Conservation (phyloP, 352 stramenopile genomes). For the Phytopythium montanum region DNA sequence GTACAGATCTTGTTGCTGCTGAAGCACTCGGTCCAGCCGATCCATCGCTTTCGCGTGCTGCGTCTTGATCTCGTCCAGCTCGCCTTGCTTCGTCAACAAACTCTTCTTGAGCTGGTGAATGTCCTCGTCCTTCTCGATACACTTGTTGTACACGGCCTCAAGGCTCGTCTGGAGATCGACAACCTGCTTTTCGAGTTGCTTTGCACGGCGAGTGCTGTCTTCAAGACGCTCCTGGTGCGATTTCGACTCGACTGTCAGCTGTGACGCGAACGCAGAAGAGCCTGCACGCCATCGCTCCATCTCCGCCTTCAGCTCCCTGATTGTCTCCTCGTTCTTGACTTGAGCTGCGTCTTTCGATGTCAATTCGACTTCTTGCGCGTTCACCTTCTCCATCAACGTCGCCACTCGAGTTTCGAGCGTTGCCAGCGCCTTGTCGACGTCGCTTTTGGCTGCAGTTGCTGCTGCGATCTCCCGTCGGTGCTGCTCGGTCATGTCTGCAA, state of each 20-base stretch:
- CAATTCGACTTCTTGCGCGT: conserved; percentile 1
- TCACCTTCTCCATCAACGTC: conserved; percentile 9
- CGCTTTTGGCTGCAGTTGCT: conserved; percentile 10
- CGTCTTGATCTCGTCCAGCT: conserved; percentile 43
- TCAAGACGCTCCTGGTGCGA: conserved; percentile 30
- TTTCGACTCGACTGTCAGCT: conserved; percentile 21
- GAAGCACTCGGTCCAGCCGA: conserved; percentile 45
- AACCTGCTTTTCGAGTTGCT: conserved; percentile 40
- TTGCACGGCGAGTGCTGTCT: conserved; percentile 24
- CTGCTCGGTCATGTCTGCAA: conserved; percentile 8
- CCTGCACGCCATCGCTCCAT: conserved; percentile 17
- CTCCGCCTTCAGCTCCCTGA: conserved; percentile 7
- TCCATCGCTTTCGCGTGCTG: conserved; percentile 46
- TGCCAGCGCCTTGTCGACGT: conserved; percentile 12
- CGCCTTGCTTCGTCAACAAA: conserved; percentile 34
- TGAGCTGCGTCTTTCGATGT: neutral
- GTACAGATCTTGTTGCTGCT: conserved; percentile 60
- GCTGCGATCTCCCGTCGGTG: conserved; percentile 20
- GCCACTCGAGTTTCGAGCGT: conserved; percentile 19
- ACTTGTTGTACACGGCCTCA: conserved; percentile 43
- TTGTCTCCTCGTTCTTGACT: conserved; percentile 12
- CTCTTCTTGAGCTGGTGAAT: conserved; percentile 48
- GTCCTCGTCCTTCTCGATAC: conserved; percentile 52
- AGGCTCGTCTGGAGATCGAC: conserved; percentile 42
- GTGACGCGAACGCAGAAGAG: conserved; percentile 11